Evolutionary conservation across 2,329 filamentous ascomycete species (phyloP), one percentile per base, ranked within the genome.

Genomic region (Amesomyces nigricolor): DNA sequence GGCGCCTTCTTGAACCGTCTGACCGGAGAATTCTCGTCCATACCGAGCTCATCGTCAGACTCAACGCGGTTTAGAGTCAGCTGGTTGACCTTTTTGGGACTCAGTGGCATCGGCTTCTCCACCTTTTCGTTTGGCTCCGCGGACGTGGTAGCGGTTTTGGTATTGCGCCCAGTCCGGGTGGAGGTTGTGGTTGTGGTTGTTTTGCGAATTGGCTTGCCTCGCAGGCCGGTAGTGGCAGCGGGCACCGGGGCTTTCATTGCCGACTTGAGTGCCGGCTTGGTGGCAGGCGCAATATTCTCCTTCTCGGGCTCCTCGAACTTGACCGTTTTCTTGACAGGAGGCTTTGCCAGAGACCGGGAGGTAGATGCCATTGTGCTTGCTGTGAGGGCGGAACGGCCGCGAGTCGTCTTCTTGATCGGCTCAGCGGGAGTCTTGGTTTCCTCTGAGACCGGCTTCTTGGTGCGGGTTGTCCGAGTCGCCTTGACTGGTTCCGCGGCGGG

Each of bases 271-370:
- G 71, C 68, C 6, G 63, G 60, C 14, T 29, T 26, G 7, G 39
- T 38, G 10, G 67, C 26, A 4, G 67, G 80, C 17, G 73, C 66
- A 38, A 82, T 69, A 60, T 86, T 86, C 66, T 86, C 83, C 69
- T 86, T 86, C 66, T 84, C 82, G 3, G 80, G 79, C 62, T 82
- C 80, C 65, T 84, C 76, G 66, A 86, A 86, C 56, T 79, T 83
- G 63, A 86, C 82, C 2, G 74, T 76, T 72, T 85, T 86, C 72
- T 80, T 84, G 35, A 73, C 68, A 5, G 73, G 71, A 16, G 78
- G 68, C 67, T 74, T 79, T 59, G 71, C 53, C 58, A 69, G 53
- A 57, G 70, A 37, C 68, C 53, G 66, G 2, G 64, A 22, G 1
- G 55, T 35, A 6, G 54, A 54, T 17, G 48, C 43, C 26, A 47